Evolutionary conservation across 305 asterid species (phyloP), one percentile per base, ranked within the genome.

Genomic region (Salvia sclarea): DNA sequence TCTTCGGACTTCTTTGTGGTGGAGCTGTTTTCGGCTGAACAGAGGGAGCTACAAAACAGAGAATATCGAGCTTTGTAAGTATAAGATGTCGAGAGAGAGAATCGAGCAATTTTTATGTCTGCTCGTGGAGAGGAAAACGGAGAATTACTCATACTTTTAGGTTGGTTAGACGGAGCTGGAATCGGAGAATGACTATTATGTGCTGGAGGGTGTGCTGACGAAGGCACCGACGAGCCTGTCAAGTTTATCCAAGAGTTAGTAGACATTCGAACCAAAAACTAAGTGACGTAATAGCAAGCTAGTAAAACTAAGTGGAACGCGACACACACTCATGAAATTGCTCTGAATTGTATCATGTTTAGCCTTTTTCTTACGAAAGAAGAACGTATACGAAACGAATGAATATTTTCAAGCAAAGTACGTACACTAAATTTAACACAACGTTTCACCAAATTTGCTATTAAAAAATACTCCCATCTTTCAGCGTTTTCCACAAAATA

Each of bases 11-110:
- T 81, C 72, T 77, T 57, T 78, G 76, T 18, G 82, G 60, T 30
- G 89, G 94, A 75, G 87, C 74, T 28, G 35, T 75, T 75, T 83
- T 81, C 25, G 90, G 94, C 78, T 81, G 76, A 76, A 70, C 31
- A 72, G 68, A 14, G 16, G 92, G 95, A 78, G 64, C 96, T 92
- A 80, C 71, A 82, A 68, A 53, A 60, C 48, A 82, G 77, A 77
- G 48, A 76, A 66, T 22, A 75, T 69, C 12, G 24, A 61, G 52
- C 67, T 70, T 70, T 76, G n/a, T 25, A 58, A 81, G 85, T 44
- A 74, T 65, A 65, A 28, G 64, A 57, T 76, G 58, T 21, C 50
- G 56, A 76, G 35, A 21, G 17, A 50, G 70, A 64, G 18, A 54
- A 71, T 62, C 70, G 48, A 28, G 57, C 35, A 69, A 63, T 33